Evolutionary conservation across 2,329 filamentous ascomycete species (phyloP).

Genomic region (Penicillium sp.): DNA sequence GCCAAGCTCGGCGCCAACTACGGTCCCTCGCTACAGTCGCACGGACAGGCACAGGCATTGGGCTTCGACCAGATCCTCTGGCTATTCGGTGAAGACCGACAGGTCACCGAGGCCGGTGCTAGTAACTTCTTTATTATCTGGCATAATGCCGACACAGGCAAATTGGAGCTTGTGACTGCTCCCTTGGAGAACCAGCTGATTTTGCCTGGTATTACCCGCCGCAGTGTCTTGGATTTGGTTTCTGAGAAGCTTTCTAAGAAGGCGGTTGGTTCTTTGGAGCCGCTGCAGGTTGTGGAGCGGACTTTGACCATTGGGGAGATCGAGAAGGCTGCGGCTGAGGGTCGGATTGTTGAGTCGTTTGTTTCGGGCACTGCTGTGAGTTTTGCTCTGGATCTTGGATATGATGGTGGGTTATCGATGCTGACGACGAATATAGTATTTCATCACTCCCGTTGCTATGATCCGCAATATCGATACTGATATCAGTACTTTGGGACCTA

Average conservation of each 20-base stretch:
- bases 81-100: slow-evolving; percentile 76
- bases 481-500: slow-evolving; percentile 51
- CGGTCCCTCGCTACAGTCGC: slow-evolving; percentile 77
- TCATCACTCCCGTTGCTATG: slow-evolving; percentile 67
- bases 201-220: slow-evolving; percentile 82
- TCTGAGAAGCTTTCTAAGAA: slow-evolving; percentile 57
- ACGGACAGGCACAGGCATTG: slow-evolving; percentile 67
- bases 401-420: neutral
- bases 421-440: slow-evolving; percentile 54
- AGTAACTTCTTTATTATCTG: slow-evolving; percentile 90
- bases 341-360: slow-evolving; percentile 79
- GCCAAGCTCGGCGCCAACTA: slow-evolving; percentile 95
- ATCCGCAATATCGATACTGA: slow-evolving; percentile 69
- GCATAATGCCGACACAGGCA: slow-evolving; percentile 58
- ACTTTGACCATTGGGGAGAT: slow-evolving; percentile 81
- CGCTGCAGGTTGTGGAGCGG: slow-evolving; percentile 82
- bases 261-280: slow-evolving; percentile 53
- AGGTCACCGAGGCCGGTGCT: slow-evolving; percentile 87
- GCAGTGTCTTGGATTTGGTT: slow-evolving; percentile 74
- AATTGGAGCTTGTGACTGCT: slow-evolving; percentile 74
- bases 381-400: slow-evolving; percentile 20
- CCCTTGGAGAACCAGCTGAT: slow-evolving; percentile 81
- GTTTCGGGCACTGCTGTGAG: slow-evolving; percentile 81
- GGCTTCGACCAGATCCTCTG: slow-evolving; percentile 93
- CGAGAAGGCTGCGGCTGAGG: slow-evolving; percentile 69